Evolutionary conservation across 2,329 filamentous ascomycete genomes (phyloP).

Genomic region (Lachnellula suecica): DNA sequence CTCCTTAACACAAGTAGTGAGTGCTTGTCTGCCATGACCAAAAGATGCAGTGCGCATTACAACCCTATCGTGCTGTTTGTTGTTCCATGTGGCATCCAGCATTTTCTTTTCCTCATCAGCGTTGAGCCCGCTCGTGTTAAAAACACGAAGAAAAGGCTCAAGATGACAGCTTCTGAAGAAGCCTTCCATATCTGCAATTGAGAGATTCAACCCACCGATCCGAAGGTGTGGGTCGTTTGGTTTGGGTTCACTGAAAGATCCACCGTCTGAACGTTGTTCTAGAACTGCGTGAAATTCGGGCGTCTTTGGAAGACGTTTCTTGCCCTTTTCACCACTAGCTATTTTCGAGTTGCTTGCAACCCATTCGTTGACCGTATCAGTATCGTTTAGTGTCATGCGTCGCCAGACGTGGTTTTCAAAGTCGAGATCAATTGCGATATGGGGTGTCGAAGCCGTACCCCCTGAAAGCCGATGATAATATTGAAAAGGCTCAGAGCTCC

Average conservation of each 20-base stretch:
- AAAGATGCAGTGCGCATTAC: conserved; percentile 17
- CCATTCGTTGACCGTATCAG: conserved; percentile 10
- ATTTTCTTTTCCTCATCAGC: neutral
- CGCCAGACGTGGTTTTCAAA: conserved; percentile 9
- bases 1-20: conserved; percentile 13
- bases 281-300: neutral
- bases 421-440: conserved; percentile 17
- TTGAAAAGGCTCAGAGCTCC: conserved; percentile 7
- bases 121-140: neutral
- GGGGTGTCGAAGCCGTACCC: neutral
- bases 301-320: neutral
- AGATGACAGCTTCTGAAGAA: conserved; percentile 4
- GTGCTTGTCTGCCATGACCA: conserved; percentile 5
- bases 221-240: neutral
- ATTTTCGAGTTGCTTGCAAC: neutral
- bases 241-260: conserved; percentile 6
- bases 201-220: conserved; percentile 9
- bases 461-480: conserved; percentile 11
- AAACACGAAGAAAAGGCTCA: conserved; percentile 18
- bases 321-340: neutral
- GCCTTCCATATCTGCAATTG: conserved; percentile 7
- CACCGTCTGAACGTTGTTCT: neutral
- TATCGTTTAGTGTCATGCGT: conserved; percentile 1
- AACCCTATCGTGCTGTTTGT: neutral
- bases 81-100: conserved; percentile 4